phyloP scores from a whole-genome alignment of 352 stramenopile species.

The Globisporangium ultimum region DNA sequence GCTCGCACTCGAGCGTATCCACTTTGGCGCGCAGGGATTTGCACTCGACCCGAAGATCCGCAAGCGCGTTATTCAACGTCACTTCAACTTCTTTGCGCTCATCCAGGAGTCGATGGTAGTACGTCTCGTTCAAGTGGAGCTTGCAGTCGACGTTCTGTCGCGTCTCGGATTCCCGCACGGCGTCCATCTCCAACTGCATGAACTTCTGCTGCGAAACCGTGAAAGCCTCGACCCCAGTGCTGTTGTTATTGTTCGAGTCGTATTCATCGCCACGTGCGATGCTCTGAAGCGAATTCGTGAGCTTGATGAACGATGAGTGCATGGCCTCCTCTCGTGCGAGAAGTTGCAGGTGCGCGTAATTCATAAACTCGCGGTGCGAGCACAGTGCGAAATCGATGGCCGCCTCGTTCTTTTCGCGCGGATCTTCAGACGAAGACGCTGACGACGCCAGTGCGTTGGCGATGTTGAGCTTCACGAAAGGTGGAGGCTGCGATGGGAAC shows the following conservation, averaged over 20 bases:
- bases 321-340: conserved; percentile 23
- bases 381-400: conserved; percentile 56
- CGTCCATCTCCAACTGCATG: conserved; percentile 46
- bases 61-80: conserved; percentile 29
- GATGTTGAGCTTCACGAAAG: conserved; percentile 16
- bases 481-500: conserved; percentile 15
- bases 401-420: conserved; percentile 26
- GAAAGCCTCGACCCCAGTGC: conserved; percentile 19
- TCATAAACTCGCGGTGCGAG: conserved; percentile 59
- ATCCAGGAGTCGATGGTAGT: conserved; percentile 34
- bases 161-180: conserved; percentile 24
- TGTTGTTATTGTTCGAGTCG: too few relatives aligned
- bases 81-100: conserved; percentile 56
- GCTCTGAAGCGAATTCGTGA: conserved; percentile 27
- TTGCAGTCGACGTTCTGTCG: conserved; percentile 33
- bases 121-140: conserved; percentile 40
- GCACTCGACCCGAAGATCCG: conserved; percentile 34
- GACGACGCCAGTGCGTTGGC: conserved; percentile 15
- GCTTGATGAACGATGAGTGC: conserved; percentile 19
- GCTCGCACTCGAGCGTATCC: conserved; percentile 39
- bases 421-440: too few relatives aligned
- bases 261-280: conserved; percentile 15
- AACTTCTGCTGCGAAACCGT: conserved; percentile 25
- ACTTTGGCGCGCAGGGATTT: conserved; percentile 30
- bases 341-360: conserved; percentile 32